phyloP scores from a whole-genome alignment of 176 grass and related monocot species.

The Saccharum officinarum region DNA sequence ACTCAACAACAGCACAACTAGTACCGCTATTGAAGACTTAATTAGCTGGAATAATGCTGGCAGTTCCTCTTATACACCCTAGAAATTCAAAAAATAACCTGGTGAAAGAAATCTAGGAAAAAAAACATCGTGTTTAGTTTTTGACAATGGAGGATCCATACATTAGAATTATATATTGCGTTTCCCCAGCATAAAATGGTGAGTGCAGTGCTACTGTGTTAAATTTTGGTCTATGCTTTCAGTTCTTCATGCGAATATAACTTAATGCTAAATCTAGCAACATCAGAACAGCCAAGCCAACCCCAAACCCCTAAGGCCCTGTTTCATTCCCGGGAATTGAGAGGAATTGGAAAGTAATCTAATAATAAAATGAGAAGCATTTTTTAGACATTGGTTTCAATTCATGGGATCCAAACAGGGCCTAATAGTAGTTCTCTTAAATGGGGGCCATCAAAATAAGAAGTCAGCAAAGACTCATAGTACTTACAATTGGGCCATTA shows the following conservation, averaged over 20 bases:
- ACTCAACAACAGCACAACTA: neutral
- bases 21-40: neutral
- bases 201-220: neutral
- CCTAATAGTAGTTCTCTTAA: neutral
- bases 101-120: too few species aligned
- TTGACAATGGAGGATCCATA: neutral
- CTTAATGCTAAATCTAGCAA: neutral
- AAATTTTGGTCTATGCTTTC: neutral
- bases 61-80: too few species aligned
- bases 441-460: neutral
- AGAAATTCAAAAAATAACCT: too few species aligned
- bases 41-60: neutral
- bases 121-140: too few species aligned
- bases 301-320: neutral
- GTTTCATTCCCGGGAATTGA: too few species aligned
- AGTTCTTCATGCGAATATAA: neutral
- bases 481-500: conserved; percentile 92
- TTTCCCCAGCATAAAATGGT: neutral
- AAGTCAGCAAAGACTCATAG: neutral
- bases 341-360: too few species aligned
- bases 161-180: neutral
- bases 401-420: too few species aligned
- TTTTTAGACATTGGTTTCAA: too few species aligned
- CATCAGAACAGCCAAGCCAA: neutral
- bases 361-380: too few species aligned